These are phyloP conservation scores for Parietichytrium sp. DNA, from an alignment of 108 stramenopile genomes.

Conservation along the genomic window DNA sequence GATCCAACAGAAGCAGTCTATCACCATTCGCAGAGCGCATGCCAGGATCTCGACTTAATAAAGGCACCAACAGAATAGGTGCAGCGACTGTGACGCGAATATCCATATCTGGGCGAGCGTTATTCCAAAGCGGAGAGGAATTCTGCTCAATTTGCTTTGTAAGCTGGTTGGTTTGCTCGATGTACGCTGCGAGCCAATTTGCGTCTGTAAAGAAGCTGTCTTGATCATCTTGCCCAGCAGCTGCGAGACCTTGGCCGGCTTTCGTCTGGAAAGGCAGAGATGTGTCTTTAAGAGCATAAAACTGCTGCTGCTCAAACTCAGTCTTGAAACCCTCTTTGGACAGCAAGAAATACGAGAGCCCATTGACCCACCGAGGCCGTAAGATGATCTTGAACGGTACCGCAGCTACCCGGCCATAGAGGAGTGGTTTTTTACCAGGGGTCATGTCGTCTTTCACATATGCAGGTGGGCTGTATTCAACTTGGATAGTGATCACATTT, in stretches of 20 bases:
- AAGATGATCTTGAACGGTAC: neutral
- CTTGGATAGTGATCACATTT: neutral
- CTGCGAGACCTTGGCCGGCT: too few species aligned
- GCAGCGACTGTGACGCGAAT: neutral
- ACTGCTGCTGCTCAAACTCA: too few species aligned
- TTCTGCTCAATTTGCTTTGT: neutral
- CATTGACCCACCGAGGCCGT: neutral
- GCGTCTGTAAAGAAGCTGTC: neutral
- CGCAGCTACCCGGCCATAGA: neutral
- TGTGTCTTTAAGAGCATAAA: too few species aligned
- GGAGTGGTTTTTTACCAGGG: neutral
- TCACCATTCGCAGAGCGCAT: neutral
- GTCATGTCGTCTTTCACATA: neutral
- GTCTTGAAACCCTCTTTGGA: too few species aligned
- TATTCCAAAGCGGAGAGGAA: neutral
- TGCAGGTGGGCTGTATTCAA: neutral
- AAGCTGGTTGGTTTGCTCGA: neutral
- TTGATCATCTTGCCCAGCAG: neutral
- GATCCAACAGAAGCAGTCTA: neutral
- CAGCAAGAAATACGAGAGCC: neutral
- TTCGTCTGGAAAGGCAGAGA: neutral
- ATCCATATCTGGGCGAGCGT: neutral
- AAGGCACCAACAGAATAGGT: neutral
- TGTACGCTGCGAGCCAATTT: slow-evolving; percentile 2
- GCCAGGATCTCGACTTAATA: neutral